Evolutionary conservation across 2,329 filamentous ascomycete species (phyloP), one percentile per base, ranked within the genome.

Genomic region (Xylaria multiplex): DNA sequence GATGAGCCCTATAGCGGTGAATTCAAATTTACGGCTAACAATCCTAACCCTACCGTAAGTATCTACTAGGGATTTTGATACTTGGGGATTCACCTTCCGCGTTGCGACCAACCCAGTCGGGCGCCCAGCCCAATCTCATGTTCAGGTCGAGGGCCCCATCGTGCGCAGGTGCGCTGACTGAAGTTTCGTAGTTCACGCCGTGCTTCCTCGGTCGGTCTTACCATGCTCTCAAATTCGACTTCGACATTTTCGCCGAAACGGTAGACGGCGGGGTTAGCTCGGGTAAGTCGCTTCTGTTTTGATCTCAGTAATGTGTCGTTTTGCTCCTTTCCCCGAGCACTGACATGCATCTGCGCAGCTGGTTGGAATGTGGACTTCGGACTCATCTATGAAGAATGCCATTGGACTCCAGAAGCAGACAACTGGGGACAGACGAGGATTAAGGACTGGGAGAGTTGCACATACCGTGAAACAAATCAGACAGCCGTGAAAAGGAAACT

Each of bases 321-420:
- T 14, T 40, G 13, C 14, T 40, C 37, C 14, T 14, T 14, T 5
- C 11, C 37, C 37, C 2, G 19, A 46, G 9, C 13, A 13, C 46
- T 68, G 14, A 68, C 14, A 6, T 40, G 11, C n/a, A 22, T 62
- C 22, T 43, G 4, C 22, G 9, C 22, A 69, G 67, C 48, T n/a
- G 64, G 67, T 11, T 69, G 64, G 64, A 59, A 64, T n/a, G 53
- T 69, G 5, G 64, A 69, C 55, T 67, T 69, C 13, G 64, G 55
- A 13, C 64, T 69, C n/a, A 59, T 59, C 22, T 69, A 69, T 6
- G 57, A 69, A 30, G 43, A 37, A 35, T 69, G 67, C 40, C 22
- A 67, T 9, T 67, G 64, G 64, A 64, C 64, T 35, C 16, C 27
- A n/a, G 58, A 35, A 11, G 32, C 50, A 11, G 64, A 67, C 19